phyloP scores from a whole-genome alignment of 2,329 filamentous ascomycete species.

The Neofusicoccum laricinum region DNA sequence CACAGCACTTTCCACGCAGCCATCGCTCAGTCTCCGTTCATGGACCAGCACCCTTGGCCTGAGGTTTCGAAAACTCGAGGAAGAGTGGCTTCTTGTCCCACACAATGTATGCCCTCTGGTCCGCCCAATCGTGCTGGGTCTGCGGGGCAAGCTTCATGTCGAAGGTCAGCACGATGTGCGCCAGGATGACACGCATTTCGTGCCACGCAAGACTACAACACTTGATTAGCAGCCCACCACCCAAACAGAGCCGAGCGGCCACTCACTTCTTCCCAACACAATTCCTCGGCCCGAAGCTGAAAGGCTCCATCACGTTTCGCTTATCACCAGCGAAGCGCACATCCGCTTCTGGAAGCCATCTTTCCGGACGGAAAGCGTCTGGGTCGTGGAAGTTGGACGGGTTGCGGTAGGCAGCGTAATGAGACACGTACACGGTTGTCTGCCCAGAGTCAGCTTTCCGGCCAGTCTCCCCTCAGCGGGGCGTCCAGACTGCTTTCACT shows the following conservation, averaged over 20 bases:
- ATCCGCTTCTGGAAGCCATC: constrained; percentile 36
- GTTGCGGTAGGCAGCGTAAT: constrained; percentile 16
- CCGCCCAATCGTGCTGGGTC: constrained; percentile 24
- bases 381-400: constrained; percentile 35
- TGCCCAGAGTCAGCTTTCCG: neutral
- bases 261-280: constrained; percentile 37
- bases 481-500: constrained; percentile 18
- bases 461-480: too few species aligned
- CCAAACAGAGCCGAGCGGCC: neutral
- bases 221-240: too few species aligned
- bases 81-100: constrained; percentile 37
- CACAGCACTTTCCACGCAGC: neutral
- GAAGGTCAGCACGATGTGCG: constrained; percentile 37
- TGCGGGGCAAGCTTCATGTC: constrained; percentile 36
- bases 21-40: neutral
- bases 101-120: constrained; percentile 32
- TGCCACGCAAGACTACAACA: constrained; percentile 33
- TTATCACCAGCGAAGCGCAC: constrained; percentile 28
- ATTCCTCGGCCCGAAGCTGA: constrained; percentile 42
- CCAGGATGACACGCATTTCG: constrained; percentile 40
- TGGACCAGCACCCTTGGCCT: neutral
- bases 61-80: constrained; percentile 20
- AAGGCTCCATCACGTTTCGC: constrained; percentile 39
- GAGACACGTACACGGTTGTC: constrained; percentile 14
- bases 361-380: constrained; percentile 38